Conservation (phyloP, 441 rosid species). For the Syzygium syzygioides region DNA sequence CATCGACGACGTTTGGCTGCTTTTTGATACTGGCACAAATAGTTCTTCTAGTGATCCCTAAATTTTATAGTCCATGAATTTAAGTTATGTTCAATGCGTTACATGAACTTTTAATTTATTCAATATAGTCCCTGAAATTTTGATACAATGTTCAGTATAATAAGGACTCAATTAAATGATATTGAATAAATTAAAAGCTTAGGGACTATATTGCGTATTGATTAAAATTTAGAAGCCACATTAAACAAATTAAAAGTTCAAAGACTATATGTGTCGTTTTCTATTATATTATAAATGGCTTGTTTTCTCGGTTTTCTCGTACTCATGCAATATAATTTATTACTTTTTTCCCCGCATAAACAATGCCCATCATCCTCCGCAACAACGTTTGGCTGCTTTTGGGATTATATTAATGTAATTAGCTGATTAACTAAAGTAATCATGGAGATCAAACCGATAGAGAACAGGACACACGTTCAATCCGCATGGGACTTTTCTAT, state of each 20-base stretch:
- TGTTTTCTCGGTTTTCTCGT: background rate
- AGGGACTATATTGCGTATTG: too few species aligned
- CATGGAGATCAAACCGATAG: background rate
- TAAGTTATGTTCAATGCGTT: too few species aligned
- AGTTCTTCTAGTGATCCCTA: too few species aligned
- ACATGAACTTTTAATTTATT: too few species aligned
- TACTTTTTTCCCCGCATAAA: background rate
- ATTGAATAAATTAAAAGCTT: too few species aligned
- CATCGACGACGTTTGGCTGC: background rate
- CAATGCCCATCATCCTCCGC: background rate
- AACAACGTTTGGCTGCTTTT: background rate
- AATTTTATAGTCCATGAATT: too few species aligned
- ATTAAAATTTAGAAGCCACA: rapidly evolving
- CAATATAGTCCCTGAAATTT: too few species aligned
- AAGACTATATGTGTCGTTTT: too few species aligned
- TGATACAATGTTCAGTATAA: too few species aligned
- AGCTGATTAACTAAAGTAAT: background rate
- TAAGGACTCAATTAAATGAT: too few species aligned
- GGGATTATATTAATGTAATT: background rate
- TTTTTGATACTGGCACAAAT: background rate
- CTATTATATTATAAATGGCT: background rate
- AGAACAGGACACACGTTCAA: background rate
- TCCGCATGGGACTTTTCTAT: background rate
- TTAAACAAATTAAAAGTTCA: too few species aligned
- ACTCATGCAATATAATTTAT: background rate